These are phyloP conservation scores for Solanum etuberosum DNA, from an alignment of 257 asterid genomes.

Conservation along the genomic window DNA sequence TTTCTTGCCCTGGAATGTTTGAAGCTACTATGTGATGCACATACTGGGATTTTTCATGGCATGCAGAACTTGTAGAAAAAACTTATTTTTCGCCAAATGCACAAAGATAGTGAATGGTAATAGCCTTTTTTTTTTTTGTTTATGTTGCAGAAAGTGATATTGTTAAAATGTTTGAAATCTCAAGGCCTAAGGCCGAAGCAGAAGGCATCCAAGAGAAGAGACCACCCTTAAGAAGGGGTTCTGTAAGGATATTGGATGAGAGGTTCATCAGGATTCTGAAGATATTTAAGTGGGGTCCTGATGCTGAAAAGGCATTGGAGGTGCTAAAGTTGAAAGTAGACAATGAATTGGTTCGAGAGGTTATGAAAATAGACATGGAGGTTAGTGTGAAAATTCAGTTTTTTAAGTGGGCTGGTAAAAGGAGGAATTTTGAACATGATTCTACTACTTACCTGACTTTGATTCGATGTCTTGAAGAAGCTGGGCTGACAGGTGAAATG, in stretches of 20 bases:
- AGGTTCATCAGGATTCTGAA: conserved; percentile 81
- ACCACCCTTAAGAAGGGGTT: conserved; percentile 2
- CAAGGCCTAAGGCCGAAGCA: conserved; percentile 39
- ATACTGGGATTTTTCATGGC: background rate
- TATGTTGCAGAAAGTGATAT: conserved; percentile 61
- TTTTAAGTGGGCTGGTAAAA: conserved; percentile 83
- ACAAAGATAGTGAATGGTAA: background rate
- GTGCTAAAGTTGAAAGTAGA: conserved; percentile 67
- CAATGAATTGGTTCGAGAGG: conserved; percentile 64
- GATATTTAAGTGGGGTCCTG: conserved; percentile 92
- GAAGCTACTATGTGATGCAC: background rate
- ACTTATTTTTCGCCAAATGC: background rate
- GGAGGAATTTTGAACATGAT: conserved; percentile 77
- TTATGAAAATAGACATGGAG: conserved; percentile 67
- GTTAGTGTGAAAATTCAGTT: conserved; percentile 68
- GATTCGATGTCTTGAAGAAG: conserved; percentile 59
- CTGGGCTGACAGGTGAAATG: conserved; percentile 54
- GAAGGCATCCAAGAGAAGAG: conserved; percentile 15
- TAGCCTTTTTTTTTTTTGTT: background rate
- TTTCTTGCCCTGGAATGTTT: background rate
- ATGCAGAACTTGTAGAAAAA: background rate
- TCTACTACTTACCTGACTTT: conserved; percentile 59
- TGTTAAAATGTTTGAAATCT: conserved; percentile 64
- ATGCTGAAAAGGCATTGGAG: conserved; percentile 83
- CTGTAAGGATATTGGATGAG: conserved; percentile 57